Evolutionary conservation across 2,329 filamentous ascomycete genomes (phyloP).

Genomic region (Xylariaceae sp.): DNA sequence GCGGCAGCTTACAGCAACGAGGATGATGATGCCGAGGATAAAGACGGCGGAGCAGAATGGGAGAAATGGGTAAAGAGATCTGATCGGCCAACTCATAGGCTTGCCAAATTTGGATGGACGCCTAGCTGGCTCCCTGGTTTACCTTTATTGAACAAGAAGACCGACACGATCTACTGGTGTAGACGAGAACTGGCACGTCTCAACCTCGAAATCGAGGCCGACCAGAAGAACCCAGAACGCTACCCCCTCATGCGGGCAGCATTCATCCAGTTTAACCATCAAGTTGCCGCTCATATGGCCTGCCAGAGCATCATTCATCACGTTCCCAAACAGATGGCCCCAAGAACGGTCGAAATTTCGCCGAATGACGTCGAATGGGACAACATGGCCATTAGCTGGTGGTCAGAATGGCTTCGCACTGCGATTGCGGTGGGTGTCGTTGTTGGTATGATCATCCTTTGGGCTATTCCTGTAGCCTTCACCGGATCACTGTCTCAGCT

Average conservation of each 20-base stretch:
- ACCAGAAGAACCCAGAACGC: conserved; percentile 79
- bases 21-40: conserved; percentile 53
- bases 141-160: conserved; percentile 80
- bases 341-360: conserved; percentile 87
- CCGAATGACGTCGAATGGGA: conserved; percentile 94
- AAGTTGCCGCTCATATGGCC: conserved; percentile 96
- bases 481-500: conserved; percentile 80
- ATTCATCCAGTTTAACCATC: conserved; percentile 97
- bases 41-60: conserved; percentile 68
- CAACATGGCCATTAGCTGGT: conserved; percentile 95
- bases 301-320: conserved; percentile 91
- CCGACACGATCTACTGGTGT: conserved; percentile 91
- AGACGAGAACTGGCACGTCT: conserved; percentile 80
- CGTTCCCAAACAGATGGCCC: conserved; percentile 87
- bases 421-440: conserved; percentile 63
- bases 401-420: conserved; percentile 77
- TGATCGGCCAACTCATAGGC: conserved; percentile 78
- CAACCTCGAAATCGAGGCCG: conserved; percentile 86
- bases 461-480: conserved; percentile 87
- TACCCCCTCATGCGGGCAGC: conserved; percentile 94
- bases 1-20: conserved; percentile 59
- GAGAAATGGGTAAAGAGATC: conserved; percentile 75
- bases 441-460: conserved; percentile 74
- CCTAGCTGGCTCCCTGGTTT: conserved; percentile 70
- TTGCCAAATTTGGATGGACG: conserved; percentile 57